Base-by-base conservation (phyloP, 805 yeast genomes). In the Hanseniaspora clermontiae region DNA sequence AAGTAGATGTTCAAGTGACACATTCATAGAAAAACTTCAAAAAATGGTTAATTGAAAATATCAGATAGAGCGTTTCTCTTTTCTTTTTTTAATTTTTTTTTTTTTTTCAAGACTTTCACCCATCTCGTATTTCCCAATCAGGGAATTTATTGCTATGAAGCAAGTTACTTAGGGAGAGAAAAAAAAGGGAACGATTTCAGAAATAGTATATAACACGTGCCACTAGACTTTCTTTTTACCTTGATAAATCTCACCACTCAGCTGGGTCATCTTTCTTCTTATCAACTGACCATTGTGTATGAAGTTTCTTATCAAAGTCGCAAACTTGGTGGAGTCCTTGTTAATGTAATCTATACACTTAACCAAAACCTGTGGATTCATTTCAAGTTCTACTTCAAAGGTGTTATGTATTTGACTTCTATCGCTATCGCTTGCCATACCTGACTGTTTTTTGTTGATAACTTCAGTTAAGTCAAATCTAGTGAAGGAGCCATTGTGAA, bases 381-480 rank as follows among this genome's bases (percentile, higher is more conserved):
- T 68, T 67, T 79, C 83, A 39, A 79, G 61, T 64, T 79, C 83
- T 40, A 77, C 69, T 62, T 79, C 83, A 46, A 65, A 66, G 2
- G 71, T 68, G 7, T 57, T 51, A 47, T 66, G 68, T 15, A 57
- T 46, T 12, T 66, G 57, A 27, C 66, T 66, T 31, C 60, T 56
- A 2, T 63, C 64, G 51, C 63, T 17, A 63, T 61, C 45, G 64
- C 60, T 43, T 60, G 61, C 7, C 40, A 43, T 29, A 6, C 32
- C 20, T 8, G 51, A 31, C 36, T 43, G 51, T 17, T 43, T 51
- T 9, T 48, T 51, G 32, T 62, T 61, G 15, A 54, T 59, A 2
- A 84, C 87, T 60, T 77, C 76, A 1, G 95, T 86, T 59, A 85
- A 70, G 68, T 86, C 95, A 61, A 86, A 77, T 62, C 81, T 75